Evolutionary conservation across 768 basidiomycete genomes (phyloP).

Genomic region (Boletus subcaerulescens): DNA sequence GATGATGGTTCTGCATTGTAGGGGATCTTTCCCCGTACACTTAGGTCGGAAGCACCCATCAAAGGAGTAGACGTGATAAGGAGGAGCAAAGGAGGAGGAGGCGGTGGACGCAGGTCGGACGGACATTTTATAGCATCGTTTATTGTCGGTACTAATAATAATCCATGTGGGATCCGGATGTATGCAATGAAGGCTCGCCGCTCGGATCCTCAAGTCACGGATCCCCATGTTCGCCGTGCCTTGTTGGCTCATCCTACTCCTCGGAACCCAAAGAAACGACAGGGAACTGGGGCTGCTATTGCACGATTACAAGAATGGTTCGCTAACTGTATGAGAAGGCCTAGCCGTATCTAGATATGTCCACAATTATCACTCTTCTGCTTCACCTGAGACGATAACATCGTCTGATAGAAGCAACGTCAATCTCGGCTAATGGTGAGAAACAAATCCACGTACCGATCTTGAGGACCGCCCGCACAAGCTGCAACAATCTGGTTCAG

Average conservation of each 20-base stretch:
- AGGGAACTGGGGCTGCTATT: conserved; percentile 1
- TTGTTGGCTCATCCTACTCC: no score
- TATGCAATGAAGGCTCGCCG: no score
- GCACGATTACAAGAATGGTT: conserved; percentile 25
- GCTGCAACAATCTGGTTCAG: conserved; percentile 37
- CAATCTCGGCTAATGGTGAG: neutral
- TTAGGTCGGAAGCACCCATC: conserved; percentile 23
- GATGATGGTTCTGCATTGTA: conserved; percentile 70
- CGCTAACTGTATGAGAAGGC: conserved; percentile 14
- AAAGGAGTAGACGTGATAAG: no score
- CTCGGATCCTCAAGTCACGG: no score
- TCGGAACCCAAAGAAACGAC: neutral
- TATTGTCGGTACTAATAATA: neutral
- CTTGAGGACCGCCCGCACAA: conserved; percentile 84
- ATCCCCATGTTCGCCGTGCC: no score
- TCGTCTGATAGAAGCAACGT: conserved; percentile 51
- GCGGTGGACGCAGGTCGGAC: no score
- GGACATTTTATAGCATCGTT: conserved; percentile 1
- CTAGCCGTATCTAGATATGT: conserved; percentile 14
- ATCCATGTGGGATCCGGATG: no score
- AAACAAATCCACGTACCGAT: conserved; percentile 54
- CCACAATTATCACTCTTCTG: conserved; percentile 51
- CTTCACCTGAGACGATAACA: conserved; percentile 70
- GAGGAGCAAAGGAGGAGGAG: neutral
- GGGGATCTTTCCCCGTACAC: conserved; percentile 38